Conservation (phyloP, 441 rosid genomes). For the Pelargonium australe region DNA sequence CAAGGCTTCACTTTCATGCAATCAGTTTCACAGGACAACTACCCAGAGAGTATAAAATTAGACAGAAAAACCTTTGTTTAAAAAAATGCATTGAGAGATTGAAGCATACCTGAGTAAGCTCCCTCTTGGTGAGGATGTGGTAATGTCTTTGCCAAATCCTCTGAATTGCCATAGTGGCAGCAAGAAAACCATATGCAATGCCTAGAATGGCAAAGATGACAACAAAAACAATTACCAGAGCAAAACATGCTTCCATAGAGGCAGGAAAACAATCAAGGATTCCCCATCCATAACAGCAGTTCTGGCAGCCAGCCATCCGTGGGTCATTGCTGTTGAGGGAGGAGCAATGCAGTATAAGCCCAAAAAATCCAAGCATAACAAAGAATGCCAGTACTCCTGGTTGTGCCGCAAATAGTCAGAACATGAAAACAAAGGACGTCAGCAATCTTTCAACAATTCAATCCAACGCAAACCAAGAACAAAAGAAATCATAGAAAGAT, state of each 20-base stretch:
- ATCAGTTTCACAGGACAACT: not conserved
- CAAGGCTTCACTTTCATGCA: not conserved
- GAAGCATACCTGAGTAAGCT: conserved; percentile 62
- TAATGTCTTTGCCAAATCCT: conserved; percentile 97
- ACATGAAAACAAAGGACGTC: not conserved
- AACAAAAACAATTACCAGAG: conserved; percentile 71
- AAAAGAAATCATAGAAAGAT: not conserved
- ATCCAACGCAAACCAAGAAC: not conserved
- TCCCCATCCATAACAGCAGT: conserved; percentile 98
- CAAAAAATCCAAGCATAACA: conserved; percentile 82
- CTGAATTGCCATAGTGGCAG: conserved; percentile 88
- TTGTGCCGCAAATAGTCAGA: conserved; percentile 10
- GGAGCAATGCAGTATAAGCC: conserved; percentile 80
- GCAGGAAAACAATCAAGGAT: conserved; percentile 93
- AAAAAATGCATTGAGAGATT: not conserved
- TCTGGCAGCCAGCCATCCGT: conserved; percentile 90
- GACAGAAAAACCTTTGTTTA: not conserved
- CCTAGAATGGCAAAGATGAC: conserved; percentile 88
- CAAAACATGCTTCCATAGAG: conserved; percentile 93
- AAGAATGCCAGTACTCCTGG: conserved; percentile 88
- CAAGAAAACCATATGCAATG: conserved; percentile 91
- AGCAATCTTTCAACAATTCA: not conserved
- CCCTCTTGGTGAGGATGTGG: conserved; percentile 84
- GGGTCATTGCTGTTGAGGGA: conserved; percentile 73
- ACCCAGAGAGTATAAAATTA: not conserved